Evolutionary conservation across 139 green algal genomes (phyloP), one percentile per base, ranked within the genome.

Genomic region (Diplosphaera chodatii): DNA sequence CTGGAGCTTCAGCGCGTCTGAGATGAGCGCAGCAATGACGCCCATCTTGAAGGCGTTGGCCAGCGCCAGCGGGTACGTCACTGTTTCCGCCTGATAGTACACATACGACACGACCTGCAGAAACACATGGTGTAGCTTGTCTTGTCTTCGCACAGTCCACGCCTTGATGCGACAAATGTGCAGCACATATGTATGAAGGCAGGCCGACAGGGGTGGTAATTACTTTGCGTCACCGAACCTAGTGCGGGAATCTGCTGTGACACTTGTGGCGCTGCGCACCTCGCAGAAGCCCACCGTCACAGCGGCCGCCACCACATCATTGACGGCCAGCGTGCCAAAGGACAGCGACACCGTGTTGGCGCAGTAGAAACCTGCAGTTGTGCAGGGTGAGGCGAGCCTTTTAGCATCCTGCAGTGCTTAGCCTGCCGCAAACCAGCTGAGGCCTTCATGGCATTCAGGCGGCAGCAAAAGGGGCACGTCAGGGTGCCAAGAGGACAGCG

Each of bases 1-100:
- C 20, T 75, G 78, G 22, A 92, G 78, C 75, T 92, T 92, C 32
- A 89, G 72, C 5, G 83, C 82, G 32, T 92, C 86, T 16, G 85
- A 74, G 25, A 91, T 78, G 40, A 91, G 65, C 4, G 82, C 73
- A 2, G 71, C 74, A 32, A 78, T 72, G 25, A 88, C 67, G 1
- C 86, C 86, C 20, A 87, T 67, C 40, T 92, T 92, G 75, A 92
- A 91, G 33, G 32, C 78, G 55, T 92, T 91, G 20, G 80, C 30
- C 25, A 88, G 81, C 31, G 71, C 64, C 25, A 89, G 76, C 4
- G 63, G 74, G 21, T 82, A 66, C 16, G 74, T 74, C 5, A 23
- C 41, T 8, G 25, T 66, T 3, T 31, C 18, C 3, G 76, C 68
- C 0, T 62, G 56, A 37, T 86, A 87, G 68, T 83, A 89, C 2